A percentile compares a stretch with the other conserved stretches of the same genome.
phyloP scores from a whole-genome alignment of 495 filamentous ascomycete species.

The Aspergillus carlsbadensis region DNA sequence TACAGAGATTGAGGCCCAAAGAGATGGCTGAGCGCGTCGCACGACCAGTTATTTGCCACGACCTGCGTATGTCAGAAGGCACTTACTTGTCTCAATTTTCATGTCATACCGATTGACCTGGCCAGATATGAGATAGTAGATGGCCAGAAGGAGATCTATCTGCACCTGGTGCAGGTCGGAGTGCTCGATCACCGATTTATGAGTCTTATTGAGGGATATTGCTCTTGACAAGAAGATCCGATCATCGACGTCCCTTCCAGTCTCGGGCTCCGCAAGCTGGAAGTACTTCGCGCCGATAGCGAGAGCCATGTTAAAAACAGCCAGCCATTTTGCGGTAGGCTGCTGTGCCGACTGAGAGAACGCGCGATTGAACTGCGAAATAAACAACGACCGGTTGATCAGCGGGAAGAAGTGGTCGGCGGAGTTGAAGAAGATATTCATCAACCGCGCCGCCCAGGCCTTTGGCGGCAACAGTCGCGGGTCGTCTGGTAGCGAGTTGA shows the following conservation, averaged over 20 bases:
- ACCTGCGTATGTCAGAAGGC: conserved; percentile 29
- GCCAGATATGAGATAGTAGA: conserved; percentile 54
- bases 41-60: conserved; percentile 53
- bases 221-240: neutral
- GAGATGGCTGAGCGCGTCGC: conserved; percentile 50
- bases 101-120: conserved; percentile 51
- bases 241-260: conserved; percentile 31
- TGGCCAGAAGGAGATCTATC: conserved; percentile 45
- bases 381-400: conserved; percentile 43
- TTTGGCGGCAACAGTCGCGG: conserved; percentile 49
- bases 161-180: conserved; percentile 52
- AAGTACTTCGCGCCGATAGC: conserved; percentile 58
- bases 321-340: conserved; percentile 49
- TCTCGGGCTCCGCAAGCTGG: conserved; percentile 39
- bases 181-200: conserved; percentile 41
- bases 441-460: conserved; percentile 46
- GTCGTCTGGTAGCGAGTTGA: conserved; percentile 42
- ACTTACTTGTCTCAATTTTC: neutral
- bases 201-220: conserved; percentile 9
- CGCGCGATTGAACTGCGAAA: conserved; percentile 33
- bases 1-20: conserved; percentile 55
- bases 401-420: conserved; percentile 60
- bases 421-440: conserved; percentile 51
- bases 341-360: conserved; percentile 20
- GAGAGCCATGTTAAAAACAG: conserved; percentile 60